Base-by-base conservation (phyloP, 192 early-diverging fungal species). In the Diversispora epigaea region DNA sequence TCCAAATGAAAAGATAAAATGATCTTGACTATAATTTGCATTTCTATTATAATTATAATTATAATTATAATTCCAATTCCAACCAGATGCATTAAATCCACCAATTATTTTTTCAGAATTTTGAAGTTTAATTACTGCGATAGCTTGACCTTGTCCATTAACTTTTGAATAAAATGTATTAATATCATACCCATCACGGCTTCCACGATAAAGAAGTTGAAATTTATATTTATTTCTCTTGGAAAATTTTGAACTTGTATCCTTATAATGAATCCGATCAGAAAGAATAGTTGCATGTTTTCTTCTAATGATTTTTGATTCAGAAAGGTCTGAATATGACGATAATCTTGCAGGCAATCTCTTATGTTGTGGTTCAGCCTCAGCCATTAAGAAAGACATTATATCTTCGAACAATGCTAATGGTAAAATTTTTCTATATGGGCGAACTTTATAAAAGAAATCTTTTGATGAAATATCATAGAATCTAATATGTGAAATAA, bases 71-170 rank as follows among this genome's bases (percentile, higher is more conserved):
- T 32, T 2, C 25, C 25, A 32, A 32, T n/a, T 14, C 72, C 72
- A 74, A 6, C 56, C 56, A 17, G 50, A 9, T 14, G 72, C 60
- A 63, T 74, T 74, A 74, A 63, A 74, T 21, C 72, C 72, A 19
- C 72, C 72, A 25, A 74, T 11, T 4, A 74, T 74, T 17, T n/a
- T 50, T 25, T 22, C 6, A 14, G 17, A 19, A 11, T 25, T 39
- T 39, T 25, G 47, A 52, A 64, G 17, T 58, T 61, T 52, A 5
- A 63, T 40, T 45, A 63, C 9, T 12, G 50, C 45, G 9, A 74
- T 61, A 41, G 22, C 40, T 25, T 44, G 4, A 61, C 72, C 72
- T 64, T 74, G 45, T n/a, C 50, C 63, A 52, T 50, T 46, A 64
- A 58, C 62, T 74, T 74, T 74, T 52, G 14, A 4, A 63, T 47